Evolutionary conservation across 2,329 filamentous ascomycete species (phyloP), one percentile per base, ranked within the genome.

Genomic region (Xylariaceae sp.): DNA sequence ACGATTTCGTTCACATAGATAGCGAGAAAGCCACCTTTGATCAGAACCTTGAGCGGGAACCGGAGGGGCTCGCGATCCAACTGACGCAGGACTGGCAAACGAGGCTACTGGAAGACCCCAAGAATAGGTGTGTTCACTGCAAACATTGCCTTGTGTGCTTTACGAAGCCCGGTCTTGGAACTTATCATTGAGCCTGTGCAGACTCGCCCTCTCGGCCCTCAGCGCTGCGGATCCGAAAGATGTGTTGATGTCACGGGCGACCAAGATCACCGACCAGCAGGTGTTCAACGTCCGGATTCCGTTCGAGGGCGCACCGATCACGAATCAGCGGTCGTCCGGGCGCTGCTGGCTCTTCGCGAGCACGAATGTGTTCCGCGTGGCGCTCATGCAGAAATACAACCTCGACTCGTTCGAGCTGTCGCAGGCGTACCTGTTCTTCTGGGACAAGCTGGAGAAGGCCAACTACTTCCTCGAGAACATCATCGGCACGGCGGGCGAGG

Each of bases 311-410:
- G 81, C 79, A 0, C 92, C 92, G 0, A 87, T 96, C 58, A 95
- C 92, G 0, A 92, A 95, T 70, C 91, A 96, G 75, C 81, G 87
- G 27, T 83, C 83, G 6, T 92, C 88, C 2, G 92, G 91, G 6
- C 81, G 92, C 59, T 96, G 92, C 78, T 96, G 92, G 92, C 83
- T 96, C 58, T 96, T 96, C 64, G 92, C 92, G 1, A 85, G 89
- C 4, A 94, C 90, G n/a, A 96, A 96, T 64, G 86, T 95, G 50
- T 94, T 96, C 74, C 87, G 92, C 23, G 82, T 96, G n/a, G 88
- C 91, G 1, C 78, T 96, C 40, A 93, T 94, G 87, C 88, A 89
- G 72, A 87, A 87, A 65, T 89, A 95, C 72, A 83, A 85, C 59
- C 81, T 96, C 16, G 82, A 86, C 40, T 78, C 82, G 47, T 95